phyloP scores from a whole-genome alignment of 257 asterid species.

The Gentiana straminea region DNA sequence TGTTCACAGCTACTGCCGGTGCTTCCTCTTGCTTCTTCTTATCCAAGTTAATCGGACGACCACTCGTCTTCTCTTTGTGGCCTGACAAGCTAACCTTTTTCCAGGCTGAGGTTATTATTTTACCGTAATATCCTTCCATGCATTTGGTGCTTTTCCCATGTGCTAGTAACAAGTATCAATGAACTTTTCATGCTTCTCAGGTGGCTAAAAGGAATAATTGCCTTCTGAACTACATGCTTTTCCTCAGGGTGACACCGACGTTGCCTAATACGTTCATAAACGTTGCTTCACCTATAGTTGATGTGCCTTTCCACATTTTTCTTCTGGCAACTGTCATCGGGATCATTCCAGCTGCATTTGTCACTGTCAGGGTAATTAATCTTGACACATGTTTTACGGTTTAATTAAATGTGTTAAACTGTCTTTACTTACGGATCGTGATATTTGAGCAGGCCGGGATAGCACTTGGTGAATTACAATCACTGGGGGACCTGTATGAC shows the following conservation, averaged over 20 bases:
- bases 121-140: conserved; percentile 2
- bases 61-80: conserved; percentile 82
- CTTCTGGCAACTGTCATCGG: conserved; percentile 82
- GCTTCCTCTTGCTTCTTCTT: conserved; percentile 92
- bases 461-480: conserved; percentile 78
- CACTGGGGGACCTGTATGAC: conserved; percentile 86
- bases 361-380: conserved; percentile 76
- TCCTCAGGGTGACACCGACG: conserved; percentile 90
- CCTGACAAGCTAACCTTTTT: conserved; percentile 87
- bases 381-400: not conserved
- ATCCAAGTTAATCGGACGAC: conserved; percentile 85
- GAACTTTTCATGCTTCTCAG: conserved; percentile 22
- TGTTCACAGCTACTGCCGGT: conserved; percentile 86
- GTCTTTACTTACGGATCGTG: no score
- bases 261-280: conserved; percentile 90
- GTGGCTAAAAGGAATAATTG: conserved; percentile 66
- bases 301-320: conserved; percentile 83
- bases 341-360: conserved; percentile 84
- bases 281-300: conserved; percentile 94
- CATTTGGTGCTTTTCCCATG: conserved; percentile 11
- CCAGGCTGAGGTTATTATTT: conserved; percentile 59
- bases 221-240: conserved; percentile 87
- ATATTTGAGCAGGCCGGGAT: conserved; percentile 65
- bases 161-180: not conserved
- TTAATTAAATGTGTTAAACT: no score